These are phyloP conservation scores for Plenodomus lindquistii DNA, from an alignment of 2,329 filamentous ascomycete genomes.

Conservation along the genomic window DNA sequence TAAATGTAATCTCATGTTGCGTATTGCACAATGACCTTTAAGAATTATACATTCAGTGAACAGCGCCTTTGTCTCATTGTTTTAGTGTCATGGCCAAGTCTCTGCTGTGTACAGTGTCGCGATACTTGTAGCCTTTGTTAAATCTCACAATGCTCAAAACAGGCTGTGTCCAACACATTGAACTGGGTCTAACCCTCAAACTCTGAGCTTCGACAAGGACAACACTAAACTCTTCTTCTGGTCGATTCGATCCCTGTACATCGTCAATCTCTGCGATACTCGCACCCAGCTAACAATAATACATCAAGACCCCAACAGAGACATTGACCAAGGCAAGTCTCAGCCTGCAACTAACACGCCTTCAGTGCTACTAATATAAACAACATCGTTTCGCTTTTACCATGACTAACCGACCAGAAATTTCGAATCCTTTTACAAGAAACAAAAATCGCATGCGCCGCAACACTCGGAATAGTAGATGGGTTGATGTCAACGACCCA, in stretches of 20 bases:
- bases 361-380: neutral
- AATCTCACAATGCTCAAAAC: neutral
- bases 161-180: no score
- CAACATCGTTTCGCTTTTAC: neutral
- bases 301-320: neutral
- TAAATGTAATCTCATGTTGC: neutral
- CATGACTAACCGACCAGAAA: constrained; percentile 4
- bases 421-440: constrained; percentile 10
- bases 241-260: no score
- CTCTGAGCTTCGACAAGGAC: neutral
- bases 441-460: constrained; percentile 5
- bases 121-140: neutral
- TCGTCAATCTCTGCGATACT: no score
- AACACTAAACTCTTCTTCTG: no score
- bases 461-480: constrained; percentile 6
- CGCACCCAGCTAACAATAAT: no score
- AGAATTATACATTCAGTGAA: neutral
- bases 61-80: neutral
- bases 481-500: constrained; percentile 1
- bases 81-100: neutral
- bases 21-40: neutral
- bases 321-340: neutral
- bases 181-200: neutral
- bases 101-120: neutral
- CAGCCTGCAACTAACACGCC: neutral